A percentile compares a stretch with the other conserved stretches of the same genome.
Evolutionary conservation across 768 basidiomycete genomes (phyloP).

Genomic region (Leccinum truebloodii): DNA sequence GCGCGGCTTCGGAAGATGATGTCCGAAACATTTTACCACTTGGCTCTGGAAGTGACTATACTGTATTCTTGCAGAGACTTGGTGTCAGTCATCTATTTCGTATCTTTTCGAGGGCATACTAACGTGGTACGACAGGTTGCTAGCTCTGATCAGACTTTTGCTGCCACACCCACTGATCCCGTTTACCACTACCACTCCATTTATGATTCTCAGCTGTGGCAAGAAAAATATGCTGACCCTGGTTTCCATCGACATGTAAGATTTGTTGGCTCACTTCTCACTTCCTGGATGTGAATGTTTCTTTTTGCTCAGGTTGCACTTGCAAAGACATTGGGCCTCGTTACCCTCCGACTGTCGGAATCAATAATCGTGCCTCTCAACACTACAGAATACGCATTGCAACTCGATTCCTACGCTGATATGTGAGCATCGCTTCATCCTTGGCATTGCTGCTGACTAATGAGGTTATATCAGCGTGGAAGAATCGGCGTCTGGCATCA

Average conservation of each 20-base stretch:
- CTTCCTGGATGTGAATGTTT: neutral
- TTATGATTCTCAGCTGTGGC: conserved; percentile 72
- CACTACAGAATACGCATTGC: conserved; percentile 71
- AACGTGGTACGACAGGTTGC: conserved; percentile 28
- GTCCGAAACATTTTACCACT: conserved; percentile 53
- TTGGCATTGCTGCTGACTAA: conserved; percentile 23
- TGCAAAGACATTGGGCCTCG: conserved; percentile 63
- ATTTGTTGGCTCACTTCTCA: conserved; percentile 12
- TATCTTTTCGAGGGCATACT: neutral
- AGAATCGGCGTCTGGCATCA: conserved; percentile 33
- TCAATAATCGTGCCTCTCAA: conserved; percentile 69
- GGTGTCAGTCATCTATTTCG: conserved; percentile 44
- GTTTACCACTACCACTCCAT: conserved; percentile 76
- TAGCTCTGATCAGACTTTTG: conserved; percentile 34
- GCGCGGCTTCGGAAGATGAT: conserved; percentile 27
- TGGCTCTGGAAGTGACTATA: conserved; percentile 87
- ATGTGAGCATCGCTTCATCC: conserved; percentile 44
- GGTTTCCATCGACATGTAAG: conserved; percentile 71
- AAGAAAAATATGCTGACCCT: conserved; percentile 72
- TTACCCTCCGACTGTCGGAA: conserved; percentile 59
- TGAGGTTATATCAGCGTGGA: conserved; percentile 49
- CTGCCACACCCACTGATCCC: conserved; percentile 45
- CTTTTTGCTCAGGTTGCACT: conserved; percentile 50
- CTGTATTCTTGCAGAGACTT: conserved; percentile 83
- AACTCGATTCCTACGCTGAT: conserved; percentile 59